Conservation (phyloP, 116 monocot genomes). For the Phalaenopsis hybrid region DNA sequence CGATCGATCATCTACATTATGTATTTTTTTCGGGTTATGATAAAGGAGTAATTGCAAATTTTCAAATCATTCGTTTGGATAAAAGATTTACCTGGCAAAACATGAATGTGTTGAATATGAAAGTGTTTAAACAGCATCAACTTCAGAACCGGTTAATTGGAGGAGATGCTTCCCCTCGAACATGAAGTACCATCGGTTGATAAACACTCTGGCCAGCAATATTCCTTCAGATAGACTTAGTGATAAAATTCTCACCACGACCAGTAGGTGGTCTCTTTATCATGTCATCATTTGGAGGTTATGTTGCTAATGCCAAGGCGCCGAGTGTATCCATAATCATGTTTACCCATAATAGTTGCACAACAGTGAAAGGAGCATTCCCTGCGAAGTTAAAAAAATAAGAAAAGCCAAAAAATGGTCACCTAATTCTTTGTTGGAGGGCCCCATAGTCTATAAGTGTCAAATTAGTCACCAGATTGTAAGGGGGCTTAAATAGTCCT, state of each 20-base stretch:
- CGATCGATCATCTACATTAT: too few species aligned
- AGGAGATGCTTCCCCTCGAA: constrained; percentile 69
- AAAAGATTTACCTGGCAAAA: constrained; percentile 92
- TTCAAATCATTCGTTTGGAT: constrained; percentile 88
- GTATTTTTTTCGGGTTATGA: neutral
- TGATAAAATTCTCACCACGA: constrained; percentile 67
- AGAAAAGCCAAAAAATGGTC: too few species aligned
- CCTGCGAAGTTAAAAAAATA: constrained; percentile 20
- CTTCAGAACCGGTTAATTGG: constrained; percentile 52
- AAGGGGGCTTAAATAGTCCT: too few species aligned
- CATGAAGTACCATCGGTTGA: constrained; percentile 81
- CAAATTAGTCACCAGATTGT: too few species aligned
- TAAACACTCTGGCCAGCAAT: constrained; percentile 87
- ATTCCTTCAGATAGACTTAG: constrained; percentile 85
- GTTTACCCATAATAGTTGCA: constrained; percentile 97
- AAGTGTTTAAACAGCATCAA: constrained; percentile 61
- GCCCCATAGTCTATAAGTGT: too few species aligned
- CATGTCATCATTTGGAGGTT: constrained; percentile 92
- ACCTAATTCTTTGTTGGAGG: too few species aligned
- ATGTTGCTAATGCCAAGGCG: constrained; percentile 94
- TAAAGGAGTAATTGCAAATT: constrained; percentile 23
- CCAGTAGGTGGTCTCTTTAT: constrained; percentile 83
- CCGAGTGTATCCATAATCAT: constrained; percentile 99
- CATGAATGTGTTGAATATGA: constrained; percentile 97
- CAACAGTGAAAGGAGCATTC: constrained; percentile 84